A percentile compares a stretch with the other conserved stretches of the same genome.
These are phyloP conservation scores for Geoglossum glabrum DNA, from an alignment of 495 filamentous ascomycete genomes.

Conservation along the genomic window DNA sequence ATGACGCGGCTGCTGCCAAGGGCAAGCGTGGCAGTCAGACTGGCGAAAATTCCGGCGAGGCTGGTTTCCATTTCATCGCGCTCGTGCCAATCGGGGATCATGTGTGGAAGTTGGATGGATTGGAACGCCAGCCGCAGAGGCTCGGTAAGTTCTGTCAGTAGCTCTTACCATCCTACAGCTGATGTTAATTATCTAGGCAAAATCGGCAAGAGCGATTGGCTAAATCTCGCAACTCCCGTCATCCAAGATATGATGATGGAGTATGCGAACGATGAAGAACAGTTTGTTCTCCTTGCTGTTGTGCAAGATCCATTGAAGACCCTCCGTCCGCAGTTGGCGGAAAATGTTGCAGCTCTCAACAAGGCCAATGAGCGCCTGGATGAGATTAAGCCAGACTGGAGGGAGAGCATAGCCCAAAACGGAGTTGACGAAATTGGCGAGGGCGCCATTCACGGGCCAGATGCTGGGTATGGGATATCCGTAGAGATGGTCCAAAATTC, in stretches of 20 bases:
- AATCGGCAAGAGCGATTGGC: slow-evolving; percentile 27
- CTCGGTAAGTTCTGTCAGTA: slow-evolving; percentile 31
- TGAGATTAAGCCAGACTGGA: slow-evolving; percentile 6
- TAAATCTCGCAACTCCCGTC: slow-evolving; percentile 15
- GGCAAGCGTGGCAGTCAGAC: slow-evolving; percentile 4
- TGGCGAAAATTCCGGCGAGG: slow-evolving; percentile 27
- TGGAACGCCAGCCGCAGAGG: slow-evolving; percentile 50
- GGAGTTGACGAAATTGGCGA: not conserved
- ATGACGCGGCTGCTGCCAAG: slow-evolving; percentile 30
- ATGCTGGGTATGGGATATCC: not conserved
- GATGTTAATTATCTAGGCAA: slow-evolving; percentile 13
- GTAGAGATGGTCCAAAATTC: not conserved
- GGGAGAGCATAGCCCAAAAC: slow-evolving; percentile 2
- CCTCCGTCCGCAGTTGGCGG: slow-evolving; percentile 8
- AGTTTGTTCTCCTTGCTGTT: slow-evolving; percentile 15
- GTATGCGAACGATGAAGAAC: slow-evolving; percentile 10
- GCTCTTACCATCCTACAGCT: not conserved
- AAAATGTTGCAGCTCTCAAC: slow-evolving; percentile 8
- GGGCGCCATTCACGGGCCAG: not conserved
- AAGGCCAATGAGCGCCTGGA: slow-evolving; percentile 7
- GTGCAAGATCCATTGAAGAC: slow-evolving; percentile 11
- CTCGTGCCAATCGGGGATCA: slow-evolving; percentile 57
- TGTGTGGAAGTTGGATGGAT: slow-evolving; percentile 81
- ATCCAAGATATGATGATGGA: slow-evolving; percentile 9
- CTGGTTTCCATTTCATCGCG: slow-evolving; percentile 70